Evolutionary conservation across 1,284 basidiomycete species (phyloP).

Genomic region (Boletus mariae): DNA sequence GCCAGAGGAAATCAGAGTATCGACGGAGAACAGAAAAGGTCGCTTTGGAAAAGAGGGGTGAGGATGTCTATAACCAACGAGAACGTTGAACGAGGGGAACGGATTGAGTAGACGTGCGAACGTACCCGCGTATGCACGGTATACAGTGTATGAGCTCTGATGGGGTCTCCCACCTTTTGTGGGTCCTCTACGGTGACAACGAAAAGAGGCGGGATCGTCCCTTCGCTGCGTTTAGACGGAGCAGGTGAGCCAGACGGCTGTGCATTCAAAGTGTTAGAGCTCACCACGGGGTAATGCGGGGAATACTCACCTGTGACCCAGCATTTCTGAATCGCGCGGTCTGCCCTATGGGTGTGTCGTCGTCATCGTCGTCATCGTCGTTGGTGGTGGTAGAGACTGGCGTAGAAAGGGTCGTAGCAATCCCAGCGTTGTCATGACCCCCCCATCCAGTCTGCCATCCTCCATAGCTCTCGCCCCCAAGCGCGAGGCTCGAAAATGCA

Average conservation of each 20-base stretch:
- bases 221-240: constrained; percentile 35
- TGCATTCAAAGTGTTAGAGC: constrained; percentile 5
- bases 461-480: constrained; percentile 57
- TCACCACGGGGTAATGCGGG: not conserved
- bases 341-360: constrained; percentile 69
- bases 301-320: constrained; percentile 24
- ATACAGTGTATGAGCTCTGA: constrained; percentile 90
- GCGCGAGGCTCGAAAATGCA: constrained; percentile 55
- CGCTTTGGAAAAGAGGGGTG: constrained; percentile 75
- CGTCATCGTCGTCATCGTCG: constrained; percentile 70
- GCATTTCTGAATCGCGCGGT: constrained; percentile 39
- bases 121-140: constrained; percentile 84
- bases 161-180: constrained; percentile 89
- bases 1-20: constrained; percentile 97
- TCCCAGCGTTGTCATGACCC: constrained; percentile 28
- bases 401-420: constrained; percentile 12
- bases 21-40: constrained; percentile 89
- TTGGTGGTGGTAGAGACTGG: constrained; percentile 28
- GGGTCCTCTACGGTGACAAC: constrained; percentile 88
- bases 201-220: constrained; percentile 58
- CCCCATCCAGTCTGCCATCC: constrained; percentile 53
- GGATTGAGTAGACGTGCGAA: constrained; percentile 4
- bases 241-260: constrained; percentile 20
- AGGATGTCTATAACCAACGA: constrained; percentile 61
- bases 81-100: not conserved